These are phyloP conservation scores for Actinomortierella wolfii DNA, from an alignment of 371 early-diverging fungal species.

Conservation along the genomic window DNA sequence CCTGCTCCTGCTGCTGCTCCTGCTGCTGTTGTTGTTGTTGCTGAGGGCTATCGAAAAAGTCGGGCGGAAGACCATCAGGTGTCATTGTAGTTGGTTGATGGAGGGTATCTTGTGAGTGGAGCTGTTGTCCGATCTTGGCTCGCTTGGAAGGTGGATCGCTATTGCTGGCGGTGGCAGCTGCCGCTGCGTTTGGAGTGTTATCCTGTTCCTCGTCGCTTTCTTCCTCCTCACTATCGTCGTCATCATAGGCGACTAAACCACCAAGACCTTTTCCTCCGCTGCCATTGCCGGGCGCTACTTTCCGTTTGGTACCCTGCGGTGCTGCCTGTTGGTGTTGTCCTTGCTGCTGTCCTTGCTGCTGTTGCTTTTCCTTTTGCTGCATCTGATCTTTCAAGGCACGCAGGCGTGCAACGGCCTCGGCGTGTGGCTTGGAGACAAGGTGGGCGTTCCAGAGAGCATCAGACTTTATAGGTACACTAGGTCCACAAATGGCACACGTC, in stretches of 20 bases:
- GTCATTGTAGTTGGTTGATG: conserved; percentile 1
- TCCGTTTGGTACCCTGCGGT: conserved; percentile 32
- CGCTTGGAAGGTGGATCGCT: conserved; percentile 24
- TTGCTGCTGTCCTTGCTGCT: conserved; percentile 21
- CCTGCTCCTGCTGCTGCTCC: neutral
- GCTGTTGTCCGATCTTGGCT: conserved; percentile 31
- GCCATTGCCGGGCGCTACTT: conserved; percentile 6
- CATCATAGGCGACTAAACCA: conserved; percentile 45
- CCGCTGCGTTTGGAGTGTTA: neutral
- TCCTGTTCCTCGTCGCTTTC: conserved; percentile 28
- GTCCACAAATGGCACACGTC: conserved; percentile 46
- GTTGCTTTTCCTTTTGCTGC: conserved; percentile 31
- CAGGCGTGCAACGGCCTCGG: conserved; percentile 37
- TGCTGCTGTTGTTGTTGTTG: neutral
- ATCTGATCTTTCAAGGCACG: conserved; percentile 45
- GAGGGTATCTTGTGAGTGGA: conserved; percentile 32
- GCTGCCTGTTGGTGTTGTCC: conserved; percentile 19
- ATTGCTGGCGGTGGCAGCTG: neutral
- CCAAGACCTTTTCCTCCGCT: conserved; percentile 5
- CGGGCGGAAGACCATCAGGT: neutral
- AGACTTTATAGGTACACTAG: conserved; percentile 31
- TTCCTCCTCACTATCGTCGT: conserved; percentile 37
- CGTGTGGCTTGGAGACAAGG: conserved; percentile 41
- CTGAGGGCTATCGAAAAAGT: neutral
- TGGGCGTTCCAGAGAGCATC: conserved; percentile 47